These are phyloP conservation scores for Penicillium thymicola DNA, from an alignment of 2,329 filamentous ascomycete species.

Conservation along the genomic window DNA sequence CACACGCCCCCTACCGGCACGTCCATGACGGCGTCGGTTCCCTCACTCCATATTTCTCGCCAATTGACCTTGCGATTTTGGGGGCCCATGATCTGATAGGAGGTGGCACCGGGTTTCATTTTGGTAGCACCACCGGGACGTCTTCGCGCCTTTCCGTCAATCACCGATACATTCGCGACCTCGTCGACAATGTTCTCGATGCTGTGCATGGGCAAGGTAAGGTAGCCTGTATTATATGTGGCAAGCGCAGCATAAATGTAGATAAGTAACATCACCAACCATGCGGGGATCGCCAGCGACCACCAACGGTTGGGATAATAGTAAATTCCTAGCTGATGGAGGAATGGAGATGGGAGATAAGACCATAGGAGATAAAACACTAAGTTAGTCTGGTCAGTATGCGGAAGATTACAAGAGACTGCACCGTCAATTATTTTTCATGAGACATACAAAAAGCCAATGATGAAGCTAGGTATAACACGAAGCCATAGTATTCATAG, in stretches of 20 bases:
- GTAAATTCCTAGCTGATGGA: constrained; percentile 88
- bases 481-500: constrained; percentile 99
- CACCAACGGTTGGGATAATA: constrained; percentile 99
- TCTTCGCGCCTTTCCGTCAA: constrained; percentile 68
- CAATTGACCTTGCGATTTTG: constrained; percentile 59
- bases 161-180: constrained; percentile 76
- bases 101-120: constrained; percentile 42
- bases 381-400: constrained; percentile 15
- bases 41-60: constrained; percentile 81
- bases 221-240: constrained; percentile 81
- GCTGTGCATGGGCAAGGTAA: constrained; percentile 75
- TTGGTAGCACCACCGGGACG: constrained; percentile 43
- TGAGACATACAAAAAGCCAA: constrained; percentile 68
- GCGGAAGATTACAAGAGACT: neutral
- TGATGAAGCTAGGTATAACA: constrained; percentile 85
- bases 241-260: constrained; percentile 95
- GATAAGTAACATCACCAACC: constrained; percentile 79
- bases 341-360: constrained; percentile 85
- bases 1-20: constrained; percentile 92
- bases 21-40: constrained; percentile 97
- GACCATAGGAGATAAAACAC: constrained; percentile 73
- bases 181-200: constrained; percentile 92
- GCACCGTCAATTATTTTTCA: neutral
- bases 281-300: constrained; percentile 87
- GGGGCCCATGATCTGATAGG: constrained; percentile 42